Base-by-base conservation (phyloP, 2,329 filamentous ascomycete genomes). In the Cyphellophora europaea region DNA sequence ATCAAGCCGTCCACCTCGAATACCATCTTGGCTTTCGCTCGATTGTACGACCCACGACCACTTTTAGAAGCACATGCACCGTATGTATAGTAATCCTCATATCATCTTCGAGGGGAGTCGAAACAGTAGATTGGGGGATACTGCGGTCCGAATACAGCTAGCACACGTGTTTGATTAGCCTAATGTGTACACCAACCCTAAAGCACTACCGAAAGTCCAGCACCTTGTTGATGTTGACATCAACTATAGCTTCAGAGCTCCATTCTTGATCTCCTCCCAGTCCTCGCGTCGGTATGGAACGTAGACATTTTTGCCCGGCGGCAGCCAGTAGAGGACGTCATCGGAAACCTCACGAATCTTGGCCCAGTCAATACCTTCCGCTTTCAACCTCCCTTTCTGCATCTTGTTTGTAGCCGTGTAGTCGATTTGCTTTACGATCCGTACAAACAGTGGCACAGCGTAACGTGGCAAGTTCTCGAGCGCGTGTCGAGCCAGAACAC, bases 321-420 rank as follows among this genome's bases (percentile, higher is more conserved):
- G 45, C 25, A 50, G 30, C 48, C 48, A 50, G 15, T 41, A 50
- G 29, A 49, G 33, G 6, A 34, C 32, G 19, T 50, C 48, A 15
- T 13, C 13, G 2, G 8, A 12, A 11, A 18, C 16, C 3, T 18
- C 32, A 5, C 19, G 19, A 16, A 48, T 43, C 41, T 47, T 49
- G 12, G 41, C 44, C n/a, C 41, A 18, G 27, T 50, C 44, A 6
- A 48, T 39, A 21, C 48, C 44, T 27, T 50, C 42, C 25, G 15
- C 27, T 19, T 43, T 68, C 29, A 86, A 60, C 0, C 76, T 75
- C 2, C 77, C 71, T 53, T 88, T 88, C 52, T 85, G 82, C 57
- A 86, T 80, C 61, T 88, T 88, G 53, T 86, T 82, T 48, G 85
- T 88, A 50, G 82, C 77, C 49, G 76, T 80, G 5, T 78, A 72